A percentile compares a stretch with the other conserved stretches of the same genome.
phyloP scores from a whole-genome alignment of 73 alveolate species.

The Diophrys appendiculata region DNA sequence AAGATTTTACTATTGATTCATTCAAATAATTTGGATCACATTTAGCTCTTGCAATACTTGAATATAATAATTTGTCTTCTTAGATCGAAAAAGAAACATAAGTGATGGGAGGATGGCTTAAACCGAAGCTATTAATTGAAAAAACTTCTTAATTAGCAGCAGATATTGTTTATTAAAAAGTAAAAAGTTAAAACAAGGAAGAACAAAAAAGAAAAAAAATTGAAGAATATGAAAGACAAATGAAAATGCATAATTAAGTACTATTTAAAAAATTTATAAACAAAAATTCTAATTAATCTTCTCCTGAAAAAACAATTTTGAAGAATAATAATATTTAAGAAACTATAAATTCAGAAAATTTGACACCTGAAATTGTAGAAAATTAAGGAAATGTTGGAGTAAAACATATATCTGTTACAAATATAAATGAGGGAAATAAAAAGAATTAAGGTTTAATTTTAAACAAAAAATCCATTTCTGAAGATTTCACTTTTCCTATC shows the following conservation, averaged over 20 bases:
- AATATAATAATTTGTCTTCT: constrained; percentile 8
- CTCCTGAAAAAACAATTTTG: too few species aligned
- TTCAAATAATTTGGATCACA: constrained; percentile 32
- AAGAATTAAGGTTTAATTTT: too few species aligned
- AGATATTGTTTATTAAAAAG: constrained; percentile 23
- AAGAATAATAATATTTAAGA: not conserved
- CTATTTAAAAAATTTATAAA: not conserved
- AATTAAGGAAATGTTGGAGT: too few species aligned
- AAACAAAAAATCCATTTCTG: too few species aligned
- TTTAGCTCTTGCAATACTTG: constrained; percentile 14
- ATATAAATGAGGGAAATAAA: too few species aligned
- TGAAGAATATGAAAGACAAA: constrained; percentile 33
- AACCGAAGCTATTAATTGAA: constrained; percentile 44
- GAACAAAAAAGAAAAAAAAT: constrained; percentile 26
- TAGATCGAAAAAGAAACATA: constrained; percentile 41
- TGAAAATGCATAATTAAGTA: constrained; percentile 4
- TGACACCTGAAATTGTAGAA: too few species aligned
- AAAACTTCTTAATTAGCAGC: constrained; percentile 56
- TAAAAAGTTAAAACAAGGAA: constrained; percentile 40
- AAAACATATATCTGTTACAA: too few species aligned
- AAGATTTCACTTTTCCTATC: too few species aligned
- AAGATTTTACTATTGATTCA: not conserved
- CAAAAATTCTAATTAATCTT: not conserved
- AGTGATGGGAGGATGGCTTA: constrained; percentile 42
- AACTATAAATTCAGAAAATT: not conserved